These are phyloP conservation scores for Nakaseomyces delphensis DNA, from an alignment of 1,139 yeast genomes.

Conservation along the genomic window DNA sequence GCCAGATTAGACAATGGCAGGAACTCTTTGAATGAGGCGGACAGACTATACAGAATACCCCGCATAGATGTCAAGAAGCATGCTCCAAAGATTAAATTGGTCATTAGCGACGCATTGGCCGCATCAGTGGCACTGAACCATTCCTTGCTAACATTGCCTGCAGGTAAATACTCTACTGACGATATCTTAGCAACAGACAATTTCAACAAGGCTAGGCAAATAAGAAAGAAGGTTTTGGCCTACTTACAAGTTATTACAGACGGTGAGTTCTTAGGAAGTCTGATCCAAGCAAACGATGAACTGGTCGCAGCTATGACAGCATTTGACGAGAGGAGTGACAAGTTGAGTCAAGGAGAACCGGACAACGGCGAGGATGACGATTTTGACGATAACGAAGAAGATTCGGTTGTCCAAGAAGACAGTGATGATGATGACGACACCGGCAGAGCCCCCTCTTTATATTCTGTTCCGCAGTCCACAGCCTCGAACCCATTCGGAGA, in stretches of 20 bases:
- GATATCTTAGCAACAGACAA: slow-evolving; percentile 48
- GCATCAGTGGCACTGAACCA: slow-evolving; percentile 67
- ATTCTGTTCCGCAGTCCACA: slow-evolving; percentile 11
- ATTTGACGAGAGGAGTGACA: slow-evolving; percentile 54
- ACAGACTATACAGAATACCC: slow-evolving; percentile 53
- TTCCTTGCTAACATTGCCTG: slow-evolving; percentile 48
- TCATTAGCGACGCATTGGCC: slow-evolving; percentile 70
- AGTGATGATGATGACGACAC: slow-evolving; percentile 8
- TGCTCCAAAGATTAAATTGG: slow-evolving; percentile 58
- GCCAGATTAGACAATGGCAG: slow-evolving; percentile 3
- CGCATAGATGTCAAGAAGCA: slow-evolving; percentile 62
- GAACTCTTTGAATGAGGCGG: slow-evolving; percentile 13
- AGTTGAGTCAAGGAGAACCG: slow-evolving; percentile 37
- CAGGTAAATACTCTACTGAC: slow-evolving; percentile 50
- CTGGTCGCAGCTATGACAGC: slow-evolving; percentile 62
- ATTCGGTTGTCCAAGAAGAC: slow-evolving; percentile 5
- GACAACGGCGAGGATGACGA: slow-evolving; percentile 13
- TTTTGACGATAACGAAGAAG: slow-evolving; percentile 12
- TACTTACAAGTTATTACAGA: slow-evolving; percentile 72
- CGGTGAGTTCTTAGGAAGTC: slow-evolving; percentile 78
- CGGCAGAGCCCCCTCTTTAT: slow-evolving; percentile 7
- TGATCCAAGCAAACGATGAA: slow-evolving; percentile 84
- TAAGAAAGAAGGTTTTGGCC: slow-evolving; percentile 68
- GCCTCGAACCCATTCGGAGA: slow-evolving; percentile 26
- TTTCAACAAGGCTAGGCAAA: slow-evolving; percentile 66